A percentile compares a stretch with the other conserved stretches of the same genome.
Conservation (phyloP, 1,284 basidiomycete species). For the Heterobasidion irregulare region DNA sequence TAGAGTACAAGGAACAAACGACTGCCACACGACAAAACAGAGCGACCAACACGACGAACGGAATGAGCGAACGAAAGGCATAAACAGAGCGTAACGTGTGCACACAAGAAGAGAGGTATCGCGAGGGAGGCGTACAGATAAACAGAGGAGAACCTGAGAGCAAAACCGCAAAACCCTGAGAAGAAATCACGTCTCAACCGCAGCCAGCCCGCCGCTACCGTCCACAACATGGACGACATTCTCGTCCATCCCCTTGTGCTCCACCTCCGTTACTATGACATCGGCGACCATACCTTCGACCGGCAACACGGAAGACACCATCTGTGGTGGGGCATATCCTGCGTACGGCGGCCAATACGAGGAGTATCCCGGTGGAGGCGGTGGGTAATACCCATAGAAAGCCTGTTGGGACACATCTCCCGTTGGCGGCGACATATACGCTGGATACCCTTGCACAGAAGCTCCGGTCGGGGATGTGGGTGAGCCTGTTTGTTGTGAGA, state of each 20-base stretch:
- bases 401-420: conserved; percentile 1
- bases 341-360: conserved; percentile 19
- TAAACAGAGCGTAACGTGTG: neutral
- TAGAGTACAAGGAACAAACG: neutral
- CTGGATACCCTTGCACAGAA: neutral
- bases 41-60: neutral
- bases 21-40: neutral
- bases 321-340: conserved; percentile 14
- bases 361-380: conserved; percentile 13
- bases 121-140: neutral
- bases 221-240: neutral
- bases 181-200: neutral
- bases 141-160: neutral
- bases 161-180: neutral
- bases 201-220: neutral
- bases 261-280: neutral
- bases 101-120: neutral
- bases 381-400: conserved; percentile 14
- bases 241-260: neutral
- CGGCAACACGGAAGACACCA: neutral
- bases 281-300: neutral
- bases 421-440: neutral
- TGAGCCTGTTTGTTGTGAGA: neutral
- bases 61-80: neutral
- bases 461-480: neutral